Evolutionary conservation across 2,329 filamentous ascomycete species (phyloP).

Genomic region (Aspergillus oerlinghausenensis): DNA sequence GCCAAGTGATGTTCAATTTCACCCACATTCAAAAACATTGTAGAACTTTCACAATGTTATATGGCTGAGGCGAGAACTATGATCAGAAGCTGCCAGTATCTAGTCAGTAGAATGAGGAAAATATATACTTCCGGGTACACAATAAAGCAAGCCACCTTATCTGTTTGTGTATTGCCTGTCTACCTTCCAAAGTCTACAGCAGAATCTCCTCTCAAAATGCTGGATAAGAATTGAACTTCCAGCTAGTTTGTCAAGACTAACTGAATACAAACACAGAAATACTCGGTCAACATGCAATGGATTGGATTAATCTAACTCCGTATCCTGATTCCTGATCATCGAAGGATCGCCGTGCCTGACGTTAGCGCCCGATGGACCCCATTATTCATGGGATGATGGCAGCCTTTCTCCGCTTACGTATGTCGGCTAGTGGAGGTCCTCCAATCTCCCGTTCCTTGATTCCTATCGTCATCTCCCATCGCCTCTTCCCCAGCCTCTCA

Average conservation of each 20-base stretch:
- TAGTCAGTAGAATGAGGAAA: neutral
- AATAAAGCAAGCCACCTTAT: neutral
- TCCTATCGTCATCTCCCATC: neutral
- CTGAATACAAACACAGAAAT: neutral
- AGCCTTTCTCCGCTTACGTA: conserved; percentile 12
- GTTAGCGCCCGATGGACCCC: conserved; percentile 11
- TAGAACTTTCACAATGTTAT: neutral
- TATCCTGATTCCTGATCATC: neutral
- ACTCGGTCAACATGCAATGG: neutral
- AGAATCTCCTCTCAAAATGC: neutral
- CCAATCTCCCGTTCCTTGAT: neutral
- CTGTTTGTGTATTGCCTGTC: neutral
- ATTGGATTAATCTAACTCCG: neutral
- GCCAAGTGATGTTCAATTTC: no score
- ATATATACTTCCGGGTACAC: neutral
- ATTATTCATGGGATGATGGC: neutral
- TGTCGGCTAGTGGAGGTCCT: neutral
- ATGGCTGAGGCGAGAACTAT: neutral
- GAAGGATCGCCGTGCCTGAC: conserved; percentile 12
- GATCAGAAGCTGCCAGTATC: neutral
- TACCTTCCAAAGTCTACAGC: no score
- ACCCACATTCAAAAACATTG: neutral
- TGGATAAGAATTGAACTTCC: neutral
- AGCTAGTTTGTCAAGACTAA: neutral
- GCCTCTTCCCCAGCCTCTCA: neutral